phyloP scores from a whole-genome alignment of 2,329 filamentous ascomycete species.

The Pseudogymnoascus sp. region DNA sequence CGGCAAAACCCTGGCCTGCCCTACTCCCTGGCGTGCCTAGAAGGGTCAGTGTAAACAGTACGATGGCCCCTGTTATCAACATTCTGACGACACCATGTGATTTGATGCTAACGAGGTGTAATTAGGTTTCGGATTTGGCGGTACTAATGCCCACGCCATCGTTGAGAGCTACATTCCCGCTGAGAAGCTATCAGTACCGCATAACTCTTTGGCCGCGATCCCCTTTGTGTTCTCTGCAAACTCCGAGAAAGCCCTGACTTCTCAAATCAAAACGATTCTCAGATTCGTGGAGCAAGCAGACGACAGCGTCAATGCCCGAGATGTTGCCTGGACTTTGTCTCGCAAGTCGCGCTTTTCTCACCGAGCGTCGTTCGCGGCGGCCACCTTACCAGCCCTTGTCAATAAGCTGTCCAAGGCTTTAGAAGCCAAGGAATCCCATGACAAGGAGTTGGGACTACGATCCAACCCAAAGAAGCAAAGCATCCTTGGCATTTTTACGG shows the following conservation, averaged over 20 bases:
- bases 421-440: background rate
- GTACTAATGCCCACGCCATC: constrained; percentile 37
- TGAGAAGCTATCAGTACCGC: constrained; percentile 30
- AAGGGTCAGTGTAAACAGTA: constrained; percentile 15
- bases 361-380: constrained; percentile 6
- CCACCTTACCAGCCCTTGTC: constrained; percentile 3
- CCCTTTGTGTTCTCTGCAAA: constrained; percentile 17
- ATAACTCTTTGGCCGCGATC: constrained; percentile 11
- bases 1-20: constrained; percentile 15
- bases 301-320: background rate
- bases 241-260: constrained; percentile 12
- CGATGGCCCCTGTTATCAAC: background rate
- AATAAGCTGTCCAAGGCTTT: constrained; percentile 8
- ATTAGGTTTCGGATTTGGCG: constrained; percentile 33
- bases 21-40: constrained; percentile 16
- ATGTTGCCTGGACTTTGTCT: background rate
- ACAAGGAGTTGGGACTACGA: background rate
- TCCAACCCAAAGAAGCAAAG: constrained; percentile 10
- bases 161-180: constrained; percentile 29
- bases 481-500: constrained; percentile 16
- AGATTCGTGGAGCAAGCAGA: background rate
- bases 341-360: background rate
- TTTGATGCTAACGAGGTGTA: background rate
- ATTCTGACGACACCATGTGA: background rate
- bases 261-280: background rate